A percentile compares a stretch with the other conserved stretches of the same genome.
Conservation (phyloP, 768 basidiomycete genomes). For the Lactarius sanguifluus region DNA sequence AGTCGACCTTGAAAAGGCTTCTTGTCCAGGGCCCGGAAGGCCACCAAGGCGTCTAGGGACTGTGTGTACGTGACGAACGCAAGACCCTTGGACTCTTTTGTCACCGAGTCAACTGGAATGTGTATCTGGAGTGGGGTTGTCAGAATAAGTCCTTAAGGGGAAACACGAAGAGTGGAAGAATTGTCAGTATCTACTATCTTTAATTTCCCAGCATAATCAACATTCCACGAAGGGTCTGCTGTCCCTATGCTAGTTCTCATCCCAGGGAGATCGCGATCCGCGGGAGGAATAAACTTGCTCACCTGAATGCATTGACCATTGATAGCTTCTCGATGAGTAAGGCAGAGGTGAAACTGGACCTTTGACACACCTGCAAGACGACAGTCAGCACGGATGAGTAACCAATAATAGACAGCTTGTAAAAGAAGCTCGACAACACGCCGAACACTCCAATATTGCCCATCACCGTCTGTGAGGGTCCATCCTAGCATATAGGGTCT, state of each 20-base stretch:
- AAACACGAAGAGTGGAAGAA: neutral
- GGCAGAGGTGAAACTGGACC: conserved; percentile 11
- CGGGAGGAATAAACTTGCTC: conserved; percentile 28
- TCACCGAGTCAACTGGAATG: conserved; percentile 50
- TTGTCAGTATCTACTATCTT: conserved; percentile 29
- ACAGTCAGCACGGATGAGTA: conserved; percentile 17
- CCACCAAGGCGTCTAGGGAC: conserved; percentile 55
- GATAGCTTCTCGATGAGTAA: conserved; percentile 9
- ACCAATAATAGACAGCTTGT: conserved; percentile 5
- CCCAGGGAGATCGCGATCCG: conserved; percentile 26
- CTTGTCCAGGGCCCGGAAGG: conserved; percentile 77
- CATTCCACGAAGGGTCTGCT: conserved; percentile 61
- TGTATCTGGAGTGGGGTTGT: conserved; percentile 45
- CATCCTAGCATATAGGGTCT: conserved; percentile 10
- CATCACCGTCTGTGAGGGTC: conserved; percentile 38
- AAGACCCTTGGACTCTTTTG: conserved; percentile 56
- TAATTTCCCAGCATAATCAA: conserved; percentile 42
- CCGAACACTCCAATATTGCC: conserved; percentile 54
- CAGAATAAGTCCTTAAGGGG: conserved; percentile 7
- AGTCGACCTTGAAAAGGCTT: conserved; percentile 89
- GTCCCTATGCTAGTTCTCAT: conserved; percentile 59
- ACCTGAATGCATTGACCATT: conserved; percentile 39
- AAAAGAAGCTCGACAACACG: conserved; percentile 9
- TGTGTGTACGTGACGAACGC: conserved; percentile 57
- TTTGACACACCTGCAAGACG: conserved; percentile 20